Conservation (phyloP, 1,284 basidiomycete genomes). For the Cutaneotrichosporon arboriforme region DNA sequence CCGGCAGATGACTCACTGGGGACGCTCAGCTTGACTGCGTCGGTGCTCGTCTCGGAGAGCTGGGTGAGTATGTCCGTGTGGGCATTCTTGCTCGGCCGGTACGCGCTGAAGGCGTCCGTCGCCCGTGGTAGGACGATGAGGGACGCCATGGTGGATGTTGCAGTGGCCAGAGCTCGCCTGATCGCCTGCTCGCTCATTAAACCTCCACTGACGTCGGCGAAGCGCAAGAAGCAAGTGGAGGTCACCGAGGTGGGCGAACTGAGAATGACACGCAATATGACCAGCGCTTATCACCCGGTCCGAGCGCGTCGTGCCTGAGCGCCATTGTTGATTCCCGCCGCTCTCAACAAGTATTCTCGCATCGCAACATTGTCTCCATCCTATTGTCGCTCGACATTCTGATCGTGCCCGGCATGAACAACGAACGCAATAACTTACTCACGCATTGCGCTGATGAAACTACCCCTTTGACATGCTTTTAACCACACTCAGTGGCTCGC, state of each 20-base stretch:
- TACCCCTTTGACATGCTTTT: no score
- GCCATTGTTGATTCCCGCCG: no score
- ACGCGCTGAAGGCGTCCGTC: slow-evolving; percentile 31
- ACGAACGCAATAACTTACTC: no score
- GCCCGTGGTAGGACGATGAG: slow-evolving; percentile 23
- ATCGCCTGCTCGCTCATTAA: not conserved
- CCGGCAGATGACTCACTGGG: slow-evolving; percentile 12
- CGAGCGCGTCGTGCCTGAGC: no score
- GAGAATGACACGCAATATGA: not conserved
- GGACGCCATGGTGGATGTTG: slow-evolving; percentile 19
- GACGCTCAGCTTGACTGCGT: slow-evolving; percentile 22
- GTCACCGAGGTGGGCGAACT: not conserved
- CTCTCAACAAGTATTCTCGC: no score
- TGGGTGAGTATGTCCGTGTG: slow-evolving; percentile 33
- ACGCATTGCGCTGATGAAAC: no score
- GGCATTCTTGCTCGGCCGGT: slow-evolving; percentile 35
- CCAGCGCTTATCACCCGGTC: no score
- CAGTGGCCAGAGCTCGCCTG: not conserved
- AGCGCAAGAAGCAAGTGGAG: not conserved
- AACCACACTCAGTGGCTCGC: no score
- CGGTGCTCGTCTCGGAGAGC: not conserved
- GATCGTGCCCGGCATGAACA: no score
- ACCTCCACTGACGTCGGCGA: not conserved
- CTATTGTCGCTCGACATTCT: no score
- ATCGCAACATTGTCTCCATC: no score